A percentile compares a stretch with the other conserved stretches of the same genome.
Conservation (phyloP, 2,329 filamentous ascomycete species). For the Scortechinia acanthostroma region DNA sequence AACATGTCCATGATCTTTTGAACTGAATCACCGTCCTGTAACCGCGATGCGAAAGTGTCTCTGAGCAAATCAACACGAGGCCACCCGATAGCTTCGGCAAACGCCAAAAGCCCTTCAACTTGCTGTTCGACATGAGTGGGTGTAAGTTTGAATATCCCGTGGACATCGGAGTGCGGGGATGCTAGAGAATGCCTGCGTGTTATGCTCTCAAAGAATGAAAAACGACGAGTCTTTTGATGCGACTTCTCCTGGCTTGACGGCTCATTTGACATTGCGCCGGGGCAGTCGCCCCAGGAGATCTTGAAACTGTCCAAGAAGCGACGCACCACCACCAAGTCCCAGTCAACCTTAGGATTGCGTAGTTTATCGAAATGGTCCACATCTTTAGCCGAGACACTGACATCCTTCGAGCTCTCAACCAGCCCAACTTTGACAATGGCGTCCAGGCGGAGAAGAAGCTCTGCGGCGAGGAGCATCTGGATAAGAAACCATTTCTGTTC, state of each 20-base stretch:
- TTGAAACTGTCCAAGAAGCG: constrained; percentile 41
- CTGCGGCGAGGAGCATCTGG: constrained; percentile 42
- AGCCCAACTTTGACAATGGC: constrained; percentile 15
- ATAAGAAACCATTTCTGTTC: constrained; percentile 44
- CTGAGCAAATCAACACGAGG: constrained; percentile 27
- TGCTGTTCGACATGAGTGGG: constrained; percentile 28
- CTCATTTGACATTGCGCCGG: constrained; percentile 16
- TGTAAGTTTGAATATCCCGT: constrained; percentile 16
- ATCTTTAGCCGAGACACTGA: constrained; percentile 31
- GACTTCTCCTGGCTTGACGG: not conserved
- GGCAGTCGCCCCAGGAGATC: constrained; percentile 15
- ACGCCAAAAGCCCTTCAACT: constrained; percentile 37
- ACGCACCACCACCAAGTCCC: constrained; percentile 43
- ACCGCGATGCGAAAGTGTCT: constrained; percentile 19
- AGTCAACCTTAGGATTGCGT: constrained; percentile 41
- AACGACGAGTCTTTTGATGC: not conserved
- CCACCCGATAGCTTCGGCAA: constrained; percentile 40
- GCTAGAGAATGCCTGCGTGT: not conserved
- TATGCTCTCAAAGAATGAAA: not conserved
- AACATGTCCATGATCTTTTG: not conserved
- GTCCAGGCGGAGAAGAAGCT: constrained; percentile 43
- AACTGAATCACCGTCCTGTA: too few relatives aligned
- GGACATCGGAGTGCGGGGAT: not conserved
- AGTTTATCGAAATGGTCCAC: constrained; percentile 32
- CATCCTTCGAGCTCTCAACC: constrained; percentile 6